Conservation (phyloP, 805 yeast species). For the Cephaloascus fragrans region DNA sequence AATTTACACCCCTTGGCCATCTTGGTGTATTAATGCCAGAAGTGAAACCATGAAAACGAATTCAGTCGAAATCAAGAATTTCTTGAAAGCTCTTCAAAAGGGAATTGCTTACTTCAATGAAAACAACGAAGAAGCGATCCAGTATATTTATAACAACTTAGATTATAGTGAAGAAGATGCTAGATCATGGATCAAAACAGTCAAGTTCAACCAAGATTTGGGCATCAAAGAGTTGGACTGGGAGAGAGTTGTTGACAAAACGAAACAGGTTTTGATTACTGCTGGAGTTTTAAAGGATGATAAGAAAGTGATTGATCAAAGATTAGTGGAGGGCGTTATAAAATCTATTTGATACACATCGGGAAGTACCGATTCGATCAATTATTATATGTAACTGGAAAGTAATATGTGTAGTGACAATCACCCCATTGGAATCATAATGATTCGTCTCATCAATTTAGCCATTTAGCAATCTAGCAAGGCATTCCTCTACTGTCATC, state of each 20-base stretch:
- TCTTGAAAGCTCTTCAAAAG: constrained; percentile 45
- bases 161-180: constrained; percentile 79
- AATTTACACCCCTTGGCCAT: constrained; percentile 94
- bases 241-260: constrained; percentile 39
- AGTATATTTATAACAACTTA: constrained; percentile 53
- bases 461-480: too few species aligned
- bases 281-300: constrained; percentile 49
- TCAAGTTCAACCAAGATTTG: constrained; percentile 41
- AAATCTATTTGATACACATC: too few species aligned
- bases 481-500: too few species aligned
- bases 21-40: constrained; percentile 72
- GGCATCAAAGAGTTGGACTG: constrained; percentile 34
- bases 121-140: constrained; percentile 55
- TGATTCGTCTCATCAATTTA: too few species aligned
- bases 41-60: constrained; percentile 21
- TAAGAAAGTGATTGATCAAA: constrained; percentile 12
- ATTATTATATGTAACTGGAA: too few species aligned
- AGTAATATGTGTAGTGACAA: too few species aligned
- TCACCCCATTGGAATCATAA: too few species aligned
- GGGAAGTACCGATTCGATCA: too few species aligned
- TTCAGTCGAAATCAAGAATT: constrained; percentile 17
- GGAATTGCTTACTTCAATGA: constrained; percentile 61
- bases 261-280: constrained; percentile 43
- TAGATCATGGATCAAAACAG: constrained; percentile 72
- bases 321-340: constrained; percentile 15